Percentiles rank a stretch among this genome's conserved stretches.
Evolutionary conservation across 2,329 filamentous ascomycete genomes (phyloP).

Genomic region (Myriosclerotinia scirpicola): DNA sequence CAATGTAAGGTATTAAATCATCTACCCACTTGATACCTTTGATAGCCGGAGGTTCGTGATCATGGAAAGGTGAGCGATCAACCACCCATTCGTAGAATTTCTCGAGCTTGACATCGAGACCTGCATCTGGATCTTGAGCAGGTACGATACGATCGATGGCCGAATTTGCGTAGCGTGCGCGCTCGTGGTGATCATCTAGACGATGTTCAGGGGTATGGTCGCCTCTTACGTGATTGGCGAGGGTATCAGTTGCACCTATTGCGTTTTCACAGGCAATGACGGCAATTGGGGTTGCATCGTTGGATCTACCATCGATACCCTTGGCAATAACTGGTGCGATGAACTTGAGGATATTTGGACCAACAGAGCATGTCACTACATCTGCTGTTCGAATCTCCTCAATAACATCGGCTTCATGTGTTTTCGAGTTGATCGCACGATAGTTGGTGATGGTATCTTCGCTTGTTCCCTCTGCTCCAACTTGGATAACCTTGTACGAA

Average conservation of each 20-base stretch:
- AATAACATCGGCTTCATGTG: conserved; percentile 76
- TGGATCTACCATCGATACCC: conserved; percentile 78
- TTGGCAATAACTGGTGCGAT: conserved; percentile 95
- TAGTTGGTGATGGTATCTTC: conserved; percentile 90
- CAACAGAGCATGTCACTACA: conserved; percentile 93
- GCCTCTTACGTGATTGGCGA: conserved; percentile 77
- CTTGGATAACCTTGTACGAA: conserved; percentile 90
- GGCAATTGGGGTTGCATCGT: conserved; percentile 65
- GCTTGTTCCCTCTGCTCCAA: conserved; percentile 78
- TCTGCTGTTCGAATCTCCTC: conserved; percentile 85
- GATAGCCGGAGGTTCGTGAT: conserved; percentile 69
- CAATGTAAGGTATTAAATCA: conserved; percentile 90
- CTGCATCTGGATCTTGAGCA: conserved; percentile 75
- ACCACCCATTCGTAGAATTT: conserved; percentile 99
- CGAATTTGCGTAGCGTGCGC: conserved; percentile 92
- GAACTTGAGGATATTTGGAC: conserved; percentile 93
- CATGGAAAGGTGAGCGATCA: conserved; percentile 79
- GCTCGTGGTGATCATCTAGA: conserved; percentile 65
- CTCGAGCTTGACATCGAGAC: conserved; percentile 91
- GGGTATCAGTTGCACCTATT: conserved; percentile 88
- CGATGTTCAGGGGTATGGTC: conserved; percentile 69
- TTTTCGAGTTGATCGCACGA: conserved; percentile 93
- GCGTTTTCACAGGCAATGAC: conserved; percentile 99
- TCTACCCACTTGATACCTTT: conserved; percentile 91
- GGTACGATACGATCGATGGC: conserved; percentile 98